Evolutionary conservation across 306 rosid species (phyloP).

Genomic region (Corylus americana): DNA sequence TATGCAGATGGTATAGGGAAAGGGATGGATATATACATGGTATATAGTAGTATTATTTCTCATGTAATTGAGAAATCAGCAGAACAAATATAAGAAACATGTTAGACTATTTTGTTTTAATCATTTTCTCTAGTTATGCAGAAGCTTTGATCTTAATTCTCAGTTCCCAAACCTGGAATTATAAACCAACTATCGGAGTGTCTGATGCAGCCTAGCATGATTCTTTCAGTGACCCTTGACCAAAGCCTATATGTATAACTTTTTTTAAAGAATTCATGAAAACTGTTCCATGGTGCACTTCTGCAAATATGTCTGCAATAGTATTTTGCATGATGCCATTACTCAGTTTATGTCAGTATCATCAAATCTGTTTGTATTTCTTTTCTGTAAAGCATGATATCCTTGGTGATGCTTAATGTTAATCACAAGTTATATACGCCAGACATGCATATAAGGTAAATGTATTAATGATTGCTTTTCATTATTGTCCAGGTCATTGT

Average conservation of each 20-base stretch:
- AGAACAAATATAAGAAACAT: no score
- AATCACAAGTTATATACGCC: background rate
- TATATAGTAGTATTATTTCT: no score
- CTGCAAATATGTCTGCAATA: background rate
- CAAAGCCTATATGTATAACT: background rate
- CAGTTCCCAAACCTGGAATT: background rate
- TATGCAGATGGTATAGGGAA: no score
- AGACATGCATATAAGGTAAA: background rate
- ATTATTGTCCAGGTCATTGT: conserved; percentile 61
- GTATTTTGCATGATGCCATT: background rate
- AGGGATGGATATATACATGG: no score
- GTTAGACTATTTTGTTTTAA: no score
- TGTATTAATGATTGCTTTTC: background rate
- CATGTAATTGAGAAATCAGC: no score
- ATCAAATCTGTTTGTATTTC: background rate
- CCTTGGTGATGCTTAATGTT: background rate
- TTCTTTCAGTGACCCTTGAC: background rate
- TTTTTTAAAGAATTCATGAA: background rate
- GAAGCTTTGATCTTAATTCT: background rate
- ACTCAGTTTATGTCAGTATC: background rate
- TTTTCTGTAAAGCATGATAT: background rate
- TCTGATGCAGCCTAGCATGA: background rate
- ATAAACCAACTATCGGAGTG: background rate
- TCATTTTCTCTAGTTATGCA: no score
- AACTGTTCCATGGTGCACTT: background rate